Evolutionary conservation across 2,329 filamentous ascomycete genomes (phyloP), one percentile per base, ranked within the genome.

Genomic region (Huntiella abstrusa): DNA sequence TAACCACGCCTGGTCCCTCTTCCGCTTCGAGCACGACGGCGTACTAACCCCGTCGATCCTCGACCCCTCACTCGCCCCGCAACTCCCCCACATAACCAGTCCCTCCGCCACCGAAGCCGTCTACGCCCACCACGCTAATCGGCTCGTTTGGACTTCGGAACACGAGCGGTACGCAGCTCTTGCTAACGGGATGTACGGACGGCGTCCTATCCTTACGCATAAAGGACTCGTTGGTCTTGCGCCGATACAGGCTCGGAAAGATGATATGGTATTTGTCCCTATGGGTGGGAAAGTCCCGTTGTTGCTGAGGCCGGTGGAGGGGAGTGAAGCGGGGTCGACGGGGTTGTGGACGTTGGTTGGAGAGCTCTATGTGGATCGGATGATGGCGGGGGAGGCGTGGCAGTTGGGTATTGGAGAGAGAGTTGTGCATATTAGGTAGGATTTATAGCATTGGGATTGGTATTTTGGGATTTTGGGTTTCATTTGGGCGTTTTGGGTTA

Each of bases 381-480:
- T 47, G 17, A 47, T 47, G 46, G 7, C 19, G 2, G 46, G 46
- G 4, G 17, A 33, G 15, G 46, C 46, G n/a, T 47, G 46, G 46
- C 33, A 47, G 34, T 43, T 47, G 46, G 34, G 34, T 34, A 39
- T 47, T 16, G 22, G 33, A 4, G 46, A 47, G 15, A 42, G 34
- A 19, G 33, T 43, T 12, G 45, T 47, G 32, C 37, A 47, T 11
- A 47, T 47, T 28, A 28, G 5, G 17, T 19, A 19, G 17, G 17
- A 1, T 19, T 19, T 19, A 28, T 8, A 28, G 22, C 22, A 28
- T 28, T 28, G 22, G 22, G 22, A 28, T 10, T 28, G 22, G 22
- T 28, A 28, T 28, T 28, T 28, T 28, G 22, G 22, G 7, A 28
- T 28, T 28, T 10, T 28, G 6, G 6, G 8, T 28, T 28, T 28